Evolutionary conservation across 192 early-diverging fungal species (phyloP).

Genomic region (Dimargaris cristalligena): DNA sequence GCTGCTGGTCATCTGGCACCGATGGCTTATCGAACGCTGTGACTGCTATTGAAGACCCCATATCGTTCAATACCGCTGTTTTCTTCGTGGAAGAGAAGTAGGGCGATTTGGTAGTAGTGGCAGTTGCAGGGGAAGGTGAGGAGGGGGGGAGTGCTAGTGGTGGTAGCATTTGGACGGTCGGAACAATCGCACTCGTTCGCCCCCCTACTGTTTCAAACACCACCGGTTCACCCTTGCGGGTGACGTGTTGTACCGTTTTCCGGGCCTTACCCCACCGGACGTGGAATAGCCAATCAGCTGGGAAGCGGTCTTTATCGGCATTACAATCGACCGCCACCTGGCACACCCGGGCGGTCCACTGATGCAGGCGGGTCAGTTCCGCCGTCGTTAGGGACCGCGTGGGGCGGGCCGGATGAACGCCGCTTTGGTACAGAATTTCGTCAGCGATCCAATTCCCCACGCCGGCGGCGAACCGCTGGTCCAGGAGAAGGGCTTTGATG

Average conservation of each 20-base stretch:
- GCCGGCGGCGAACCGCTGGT: slow-evolving; percentile 60
- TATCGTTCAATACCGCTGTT: no score
- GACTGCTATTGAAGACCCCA: no score
- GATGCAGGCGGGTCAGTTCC: slow-evolving; percentile 30
- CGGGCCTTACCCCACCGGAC: slow-evolving; percentile 55
- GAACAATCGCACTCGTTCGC: slow-evolving; percentile 43
- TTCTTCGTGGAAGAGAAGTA: no score
- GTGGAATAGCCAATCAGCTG: slow-evolving; percentile 60
- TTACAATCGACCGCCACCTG: slow-evolving; percentile 37
- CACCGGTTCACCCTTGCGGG: slow-evolving; percentile 40
- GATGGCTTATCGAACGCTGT: no score
- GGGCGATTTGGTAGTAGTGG: no score
- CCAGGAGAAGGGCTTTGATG: slow-evolving; percentile 63
- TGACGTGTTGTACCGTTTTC: slow-evolving; percentile 17
- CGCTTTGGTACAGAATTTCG: slow-evolving; percentile 57
- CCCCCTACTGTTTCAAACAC: slow-evolving; percentile 53
- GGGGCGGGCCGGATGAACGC: slow-evolving; percentile 47
- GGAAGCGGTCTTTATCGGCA: slow-evolving; percentile 50
- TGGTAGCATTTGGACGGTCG: slow-evolving; percentile 33
- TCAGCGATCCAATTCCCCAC: slow-evolving; percentile 83
- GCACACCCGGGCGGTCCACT: slow-evolving; percentile 30
- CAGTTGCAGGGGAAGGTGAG: no score
- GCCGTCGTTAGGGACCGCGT: slow-evolving; percentile 26
- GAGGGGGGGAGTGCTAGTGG: no score
- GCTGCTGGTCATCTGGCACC: no score